Base-by-base conservation (phyloP, 352 stramenopile species). In the Phytophthora multivora region DNA sequence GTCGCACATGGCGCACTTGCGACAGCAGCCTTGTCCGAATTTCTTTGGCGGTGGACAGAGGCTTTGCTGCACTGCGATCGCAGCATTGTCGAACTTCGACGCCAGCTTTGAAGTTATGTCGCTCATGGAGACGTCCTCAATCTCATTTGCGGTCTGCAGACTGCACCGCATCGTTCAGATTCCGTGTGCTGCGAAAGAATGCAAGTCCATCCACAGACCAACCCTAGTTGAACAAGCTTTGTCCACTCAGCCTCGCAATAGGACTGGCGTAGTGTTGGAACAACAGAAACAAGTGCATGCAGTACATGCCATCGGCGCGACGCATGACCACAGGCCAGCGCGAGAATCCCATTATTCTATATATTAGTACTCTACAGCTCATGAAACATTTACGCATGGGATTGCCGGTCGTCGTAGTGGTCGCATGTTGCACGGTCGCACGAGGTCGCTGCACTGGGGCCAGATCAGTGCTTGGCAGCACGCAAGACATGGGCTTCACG, bases 301-400 rank as follows among this genome's bases (percentile, higher is more conserved):
- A 18, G 49, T 33, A 25, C 35, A 63, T 51, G 55, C 33, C 30
- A 47, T 41, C 33, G 31, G 23, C 36, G 40, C 35, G 41, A 51
- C 28, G 48, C 62, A 59, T 41, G 33, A 19, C 40, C 48, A 65
- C 31, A 28, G 25, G 40, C 40, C 45, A 63, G 40, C 39, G 46
- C 39, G 48, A 55, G 40, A 25, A 15, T 71, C 57, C 51, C 63
- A 72, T 68, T 59, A 38, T 51, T 68, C 46, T 68, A 72, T 46
- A 66, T 65, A 57, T 64, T 68, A 43, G 51, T 72, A 72, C 35
- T 71, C 57, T 71, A 71, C 63, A 71, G 26, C 49, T 71, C 50
- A 55, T 47, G 43, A 62, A 56, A 63, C 55, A 62, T 61, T 43
- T 57, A 54, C 49, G 49, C 42, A 57, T 55, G 56, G 56, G 42